These are phyloP conservation scores for Diaporthe aspalathi DNA, from an alignment of 2,329 filamentous ascomycete genomes.

Conservation along the genomic window DNA sequence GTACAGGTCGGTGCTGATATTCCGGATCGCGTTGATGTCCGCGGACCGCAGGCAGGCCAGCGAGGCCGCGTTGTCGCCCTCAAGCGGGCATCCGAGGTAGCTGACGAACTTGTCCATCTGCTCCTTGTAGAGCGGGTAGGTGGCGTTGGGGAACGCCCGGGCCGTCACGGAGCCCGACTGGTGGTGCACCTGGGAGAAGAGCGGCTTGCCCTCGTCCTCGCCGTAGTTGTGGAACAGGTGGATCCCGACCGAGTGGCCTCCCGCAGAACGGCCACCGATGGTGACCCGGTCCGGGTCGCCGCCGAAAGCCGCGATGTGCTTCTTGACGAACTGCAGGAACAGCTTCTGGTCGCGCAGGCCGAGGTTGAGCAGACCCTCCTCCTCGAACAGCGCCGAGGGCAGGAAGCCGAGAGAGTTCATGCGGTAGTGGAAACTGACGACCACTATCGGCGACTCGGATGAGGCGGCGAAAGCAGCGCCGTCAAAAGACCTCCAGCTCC, in stretches of 20 bases:
- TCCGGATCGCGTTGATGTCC: constrained; percentile 51
- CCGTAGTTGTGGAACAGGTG: constrained; percentile 47
- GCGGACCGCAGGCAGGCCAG: constrained; percentile 54
- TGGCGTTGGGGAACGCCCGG: constrained; percentile 50
- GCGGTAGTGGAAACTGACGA: constrained; percentile 47
- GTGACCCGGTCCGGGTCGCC: constrained; percentile 42
- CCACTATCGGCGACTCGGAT: constrained; percentile 44
- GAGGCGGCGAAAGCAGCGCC: constrained; percentile 47
- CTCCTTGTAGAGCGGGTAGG: constrained; percentile 48
- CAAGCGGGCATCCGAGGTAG: constrained; percentile 46
- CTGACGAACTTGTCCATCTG: constrained; percentile 48
- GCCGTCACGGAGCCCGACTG: constrained; percentile 54
- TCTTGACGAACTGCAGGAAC: constrained; percentile 42
- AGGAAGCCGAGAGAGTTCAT: constrained; percentile 46
- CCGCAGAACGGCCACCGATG: constrained; percentile 35
- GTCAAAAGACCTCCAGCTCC: constrained; percentile 51
- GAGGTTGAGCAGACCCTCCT: constrained; percentile 44
- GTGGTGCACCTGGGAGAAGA: constrained; percentile 51
- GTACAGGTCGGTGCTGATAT: constrained; percentile 53
- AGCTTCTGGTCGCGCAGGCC: constrained; percentile 41
- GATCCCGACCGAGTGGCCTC: constrained; percentile 28
- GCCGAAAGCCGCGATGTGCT: constrained; percentile 42
- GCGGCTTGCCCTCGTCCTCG: constrained; percentile 44
- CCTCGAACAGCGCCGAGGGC: constrained; percentile 40
- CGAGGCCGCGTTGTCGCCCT: constrained; percentile 46